phyloP scores from a whole-genome alignment of 2,329 filamentous ascomycete genomes.

The Pyrenophora tritici-repentis region DNA sequence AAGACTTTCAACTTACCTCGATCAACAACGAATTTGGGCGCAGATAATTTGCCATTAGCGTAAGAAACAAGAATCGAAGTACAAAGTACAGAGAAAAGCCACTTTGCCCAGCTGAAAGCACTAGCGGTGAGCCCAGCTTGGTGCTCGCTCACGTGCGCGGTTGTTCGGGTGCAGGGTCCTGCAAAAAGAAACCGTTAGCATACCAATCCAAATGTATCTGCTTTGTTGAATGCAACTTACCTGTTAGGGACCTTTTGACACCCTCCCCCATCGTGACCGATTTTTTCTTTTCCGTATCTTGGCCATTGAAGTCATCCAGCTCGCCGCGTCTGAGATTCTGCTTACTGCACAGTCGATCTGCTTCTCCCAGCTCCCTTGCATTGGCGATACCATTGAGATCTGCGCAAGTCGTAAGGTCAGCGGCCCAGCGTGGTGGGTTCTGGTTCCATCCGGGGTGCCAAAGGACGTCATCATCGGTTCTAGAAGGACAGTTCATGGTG shows the following conservation, averaged over 20 bases:
- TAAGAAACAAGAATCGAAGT: slow-evolving; percentile 33
- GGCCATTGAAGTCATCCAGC: slow-evolving; percentile 18
- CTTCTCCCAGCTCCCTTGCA: slow-evolving; percentile 36
- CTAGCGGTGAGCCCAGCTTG: slow-evolving; percentile 19
- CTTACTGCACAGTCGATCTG: slow-evolving; percentile 21
- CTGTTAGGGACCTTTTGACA: slow-evolving; percentile 31
- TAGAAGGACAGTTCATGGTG: slow-evolving; percentile 42
- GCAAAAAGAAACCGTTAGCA: slow-evolving; percentile 13
- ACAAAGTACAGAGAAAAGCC: slow-evolving; percentile 32
- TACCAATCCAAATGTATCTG: neutral
- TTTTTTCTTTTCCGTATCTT: slow-evolving; percentile 26
- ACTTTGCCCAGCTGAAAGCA: slow-evolving; percentile 25
- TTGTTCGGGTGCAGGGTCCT: slow-evolving; percentile 41
- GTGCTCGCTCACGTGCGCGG: slow-evolving; percentile 23
- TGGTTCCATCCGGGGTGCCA: slow-evolving; percentile 40
- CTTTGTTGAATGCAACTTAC: slow-evolving; percentile 9
- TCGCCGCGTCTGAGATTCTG: slow-evolving; percentile 19
- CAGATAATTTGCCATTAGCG: slow-evolving; percentile 12
- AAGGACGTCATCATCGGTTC: slow-evolving; percentile 32
- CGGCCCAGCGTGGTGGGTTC: slow-evolving; percentile 35
- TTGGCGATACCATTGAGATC: slow-evolving; percentile 40
- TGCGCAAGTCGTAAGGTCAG: slow-evolving; percentile 39
- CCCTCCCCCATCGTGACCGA: slow-evolving; percentile 23
- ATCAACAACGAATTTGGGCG: slow-evolving; percentile 8
- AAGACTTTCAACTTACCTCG: slow-evolving; percentile 13